These are phyloP conservation scores for Ploettnerulaceae sp. DNA, from an alignment of 2,329 filamentous ascomycete genomes.

Conservation along the genomic window DNA sequence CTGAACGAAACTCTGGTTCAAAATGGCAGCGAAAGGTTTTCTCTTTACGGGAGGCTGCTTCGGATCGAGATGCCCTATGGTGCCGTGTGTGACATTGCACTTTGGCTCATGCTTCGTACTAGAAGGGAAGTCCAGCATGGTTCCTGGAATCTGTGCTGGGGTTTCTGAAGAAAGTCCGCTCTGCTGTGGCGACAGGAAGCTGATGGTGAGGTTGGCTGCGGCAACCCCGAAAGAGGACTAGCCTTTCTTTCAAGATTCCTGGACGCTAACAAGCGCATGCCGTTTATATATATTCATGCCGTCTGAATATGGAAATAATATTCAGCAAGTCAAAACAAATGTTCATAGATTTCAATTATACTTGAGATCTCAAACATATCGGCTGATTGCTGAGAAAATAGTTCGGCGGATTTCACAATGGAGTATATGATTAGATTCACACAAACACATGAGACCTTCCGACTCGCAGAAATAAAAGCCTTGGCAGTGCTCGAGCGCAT, in stretches of 20 bases:
- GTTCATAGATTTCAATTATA: neutral
- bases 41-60: slow-evolving; percentile 66
- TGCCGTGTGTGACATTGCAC: slow-evolving; percentile 68
- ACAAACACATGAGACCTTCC: slow-evolving; percentile 88
- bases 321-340: too few species aligned
- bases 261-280: slow-evolving; percentile 4
- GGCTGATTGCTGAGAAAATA: neutral
- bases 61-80: slow-evolving; percentile 65
- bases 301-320: too few species aligned
- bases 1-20: slow-evolving; percentile 62
- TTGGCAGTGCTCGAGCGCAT: slow-evolving; percentile 66
- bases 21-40: slow-evolving; percentile 69
- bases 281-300: slow-evolving; percentile 2
- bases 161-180: neutral
- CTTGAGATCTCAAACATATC: neutral
- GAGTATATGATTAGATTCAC: slow-evolving; percentile 86
- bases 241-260: slow-evolving; percentile 4
- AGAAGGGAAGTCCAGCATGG: slow-evolving; percentile 42
- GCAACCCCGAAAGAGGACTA: slow-evolving; percentile 12
- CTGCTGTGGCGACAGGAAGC: neutral
- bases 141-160: too few species aligned
- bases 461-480: slow-evolving; percentile 75
- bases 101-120: slow-evolving; percentile 46
- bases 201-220: neutral
- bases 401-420: slow-evolving; percentile 38